Percentiles rank a stretch among this genome's conserved stretches.
Conservation (phyloP, 352 stramenopile species). For the Phytophthora melonis region DNA sequence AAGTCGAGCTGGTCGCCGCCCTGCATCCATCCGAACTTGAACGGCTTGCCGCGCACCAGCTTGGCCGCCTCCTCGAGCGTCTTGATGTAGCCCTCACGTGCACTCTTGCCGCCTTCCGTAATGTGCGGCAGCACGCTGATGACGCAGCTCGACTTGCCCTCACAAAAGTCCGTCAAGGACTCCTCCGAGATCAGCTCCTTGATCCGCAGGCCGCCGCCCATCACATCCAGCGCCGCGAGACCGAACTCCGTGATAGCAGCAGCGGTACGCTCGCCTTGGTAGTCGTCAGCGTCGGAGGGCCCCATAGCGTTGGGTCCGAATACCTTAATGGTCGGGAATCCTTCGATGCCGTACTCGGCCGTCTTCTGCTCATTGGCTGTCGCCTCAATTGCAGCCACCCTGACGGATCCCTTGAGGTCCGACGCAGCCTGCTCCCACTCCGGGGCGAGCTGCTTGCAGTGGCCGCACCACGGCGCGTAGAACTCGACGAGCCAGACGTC, state of each 20-base stretch:
- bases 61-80: constrained; percentile 87
- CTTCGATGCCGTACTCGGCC: constrained; percentile 89
- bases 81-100: constrained; percentile 85
- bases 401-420: constrained; percentile 89
- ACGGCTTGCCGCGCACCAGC: constrained; percentile 89
- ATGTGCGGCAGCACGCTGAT: constrained; percentile 92
- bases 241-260: constrained; percentile 84
- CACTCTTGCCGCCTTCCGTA: constrained; percentile 85
- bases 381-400: constrained; percentile 93
- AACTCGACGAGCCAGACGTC: constrained; percentile 97
- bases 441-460: constrained; percentile 94
- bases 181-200: constrained; percentile 79
- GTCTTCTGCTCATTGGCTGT: constrained; percentile 93
- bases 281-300: constrained; percentile 75
- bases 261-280: constrained; percentile 89
- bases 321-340: constrained; percentile 97
- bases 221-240: constrained; percentile 73
- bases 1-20: constrained; percentile 87
- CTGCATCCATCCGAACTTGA: constrained; percentile 93
- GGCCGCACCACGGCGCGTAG: constrained; percentile 95
- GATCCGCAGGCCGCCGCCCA: constrained; percentile 81
- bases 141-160: constrained; percentile 90
- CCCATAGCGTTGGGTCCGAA: constrained; percentile 83
- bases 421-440: constrained; percentile 92
- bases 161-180: constrained; percentile 84